phyloP scores from a whole-genome alignment of 108 stramenopile genomes.

The Epithemia pelagica region DNA sequence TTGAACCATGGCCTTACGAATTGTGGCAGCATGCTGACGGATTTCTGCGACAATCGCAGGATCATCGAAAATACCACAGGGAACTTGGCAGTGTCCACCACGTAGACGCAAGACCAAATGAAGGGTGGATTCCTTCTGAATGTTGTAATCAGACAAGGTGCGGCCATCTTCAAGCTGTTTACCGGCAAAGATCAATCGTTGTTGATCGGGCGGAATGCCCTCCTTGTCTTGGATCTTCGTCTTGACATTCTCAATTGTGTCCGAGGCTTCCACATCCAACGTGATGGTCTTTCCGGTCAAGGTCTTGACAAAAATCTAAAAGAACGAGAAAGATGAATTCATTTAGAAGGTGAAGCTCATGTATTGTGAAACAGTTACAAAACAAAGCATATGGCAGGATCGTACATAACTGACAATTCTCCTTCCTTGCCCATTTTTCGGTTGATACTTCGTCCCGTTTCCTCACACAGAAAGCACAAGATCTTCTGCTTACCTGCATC shows the following conservation, averaged over 20 bases:
- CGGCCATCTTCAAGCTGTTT: conserved; percentile 94
- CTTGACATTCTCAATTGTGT: conserved; percentile 98
- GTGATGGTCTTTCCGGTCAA: conserved; percentile 90
- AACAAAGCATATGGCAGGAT: too few species aligned
- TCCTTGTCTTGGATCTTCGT: conserved; percentile 99
- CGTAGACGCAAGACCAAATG: conserved; percentile 95
- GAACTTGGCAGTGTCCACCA: conserved; percentile 72
- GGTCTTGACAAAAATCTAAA: conserved; percentile 88
- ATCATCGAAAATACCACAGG: conserved; percentile 82
- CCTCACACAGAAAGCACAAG: too few species aligned
- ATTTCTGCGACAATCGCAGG: conserved; percentile 58
- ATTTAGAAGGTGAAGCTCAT: too few species aligned
- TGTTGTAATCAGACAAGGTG: conserved; percentile 90
- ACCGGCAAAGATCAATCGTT: conserved; percentile 93
- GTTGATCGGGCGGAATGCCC: conserved; percentile 95
- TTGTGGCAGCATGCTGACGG: conserved; percentile 45
- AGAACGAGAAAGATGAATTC: too few species aligned
- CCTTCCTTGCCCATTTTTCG: too few species aligned
- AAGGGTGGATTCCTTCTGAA: conserved; percentile 94
- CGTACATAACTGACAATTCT: too few species aligned
- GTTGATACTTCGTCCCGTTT: too few species aligned
- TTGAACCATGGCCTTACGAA: conserved; percentile 70
- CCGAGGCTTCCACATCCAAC: conserved; percentile 95
- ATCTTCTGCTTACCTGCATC: too few species aligned
- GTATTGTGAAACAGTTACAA: too few species aligned